phyloP scores from a whole-genome alignment of 768 basidiomycete species.

The Leccinum variicolor region DNA sequence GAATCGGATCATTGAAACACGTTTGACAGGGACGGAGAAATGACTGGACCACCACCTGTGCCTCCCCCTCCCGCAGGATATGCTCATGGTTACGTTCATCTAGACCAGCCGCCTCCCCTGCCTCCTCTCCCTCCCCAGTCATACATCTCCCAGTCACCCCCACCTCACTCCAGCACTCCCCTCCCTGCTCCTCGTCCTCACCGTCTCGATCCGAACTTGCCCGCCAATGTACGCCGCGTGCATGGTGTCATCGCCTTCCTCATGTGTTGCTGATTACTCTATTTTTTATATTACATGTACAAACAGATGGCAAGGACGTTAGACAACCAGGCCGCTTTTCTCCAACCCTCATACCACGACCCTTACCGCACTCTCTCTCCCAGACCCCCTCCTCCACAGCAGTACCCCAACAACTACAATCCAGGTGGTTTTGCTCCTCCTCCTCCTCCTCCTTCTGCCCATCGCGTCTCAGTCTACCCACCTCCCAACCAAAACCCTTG shows the following conservation, averaged over 20 bases:
- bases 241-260: conserved; percentile 7
- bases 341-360: conserved; percentile 22
- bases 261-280: conserved; percentile 13
- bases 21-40: conserved; percentile 1
- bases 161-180: conserved; percentile 42
- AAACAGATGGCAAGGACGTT: conserved; percentile 62
- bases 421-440: conserved; percentile 16
- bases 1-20: not conserved
- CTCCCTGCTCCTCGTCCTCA: conserved; percentile 68
- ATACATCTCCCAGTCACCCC: conserved; percentile 18
- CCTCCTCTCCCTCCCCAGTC: conserved; percentile 48
- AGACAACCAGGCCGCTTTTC: conserved; percentile 43
- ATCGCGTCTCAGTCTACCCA: conserved; percentile 22
- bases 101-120: conserved; percentile 40
- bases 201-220: conserved; percentile 55
- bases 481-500: conserved; percentile 26
- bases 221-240: conserved; percentile 54
- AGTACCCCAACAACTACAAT: conserved; percentile 12
- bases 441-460: not conserved
- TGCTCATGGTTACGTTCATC: conserved; percentile 8
- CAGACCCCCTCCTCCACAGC: conserved; percentile 23
- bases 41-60: conserved; percentile 28
- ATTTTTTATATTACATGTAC: conserved; percentile 26
- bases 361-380: conserved; percentile 22
- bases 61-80: conserved; percentile 25